Conservation (phyloP, 2,329 filamentous ascomycete genomes). For the Neoarthrinium moseri region DNA sequence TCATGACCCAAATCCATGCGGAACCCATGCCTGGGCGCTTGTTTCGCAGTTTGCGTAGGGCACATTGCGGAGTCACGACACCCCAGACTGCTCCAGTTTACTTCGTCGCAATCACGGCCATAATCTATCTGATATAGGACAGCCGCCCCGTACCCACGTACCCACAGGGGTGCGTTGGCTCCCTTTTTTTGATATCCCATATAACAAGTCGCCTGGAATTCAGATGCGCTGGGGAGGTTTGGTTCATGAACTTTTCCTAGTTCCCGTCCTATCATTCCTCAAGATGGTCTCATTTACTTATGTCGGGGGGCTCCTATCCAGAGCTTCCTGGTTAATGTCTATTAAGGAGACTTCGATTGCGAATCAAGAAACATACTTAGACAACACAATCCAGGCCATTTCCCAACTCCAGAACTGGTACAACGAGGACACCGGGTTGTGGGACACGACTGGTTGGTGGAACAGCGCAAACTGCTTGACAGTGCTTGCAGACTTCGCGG, state of each 20-base stretch:
- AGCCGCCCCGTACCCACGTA: too few species aligned
- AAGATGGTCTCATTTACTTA: slow-evolving; percentile 28
- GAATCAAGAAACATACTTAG: slow-evolving; percentile 20
- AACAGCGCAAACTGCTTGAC: slow-evolving; percentile 60
- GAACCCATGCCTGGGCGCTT: neutral
- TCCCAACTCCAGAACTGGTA: slow-evolving; percentile 52
- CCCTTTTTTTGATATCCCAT: neutral
- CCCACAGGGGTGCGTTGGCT: too few species aligned
- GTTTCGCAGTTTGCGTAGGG: neutral
- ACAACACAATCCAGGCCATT: slow-evolving; percentile 22
- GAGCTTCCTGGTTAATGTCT: slow-evolving; percentile 29
- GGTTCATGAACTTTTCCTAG: neutral
- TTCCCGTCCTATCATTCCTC: neutral
- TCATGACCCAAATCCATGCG: neutral
- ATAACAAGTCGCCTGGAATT: neutral
- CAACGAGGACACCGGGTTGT: slow-evolving; percentile 50
- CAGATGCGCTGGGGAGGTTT: neutral
- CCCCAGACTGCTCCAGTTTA: neutral
- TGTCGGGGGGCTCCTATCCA: slow-evolving; percentile 25
- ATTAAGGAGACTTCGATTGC: slow-evolving; percentile 18
- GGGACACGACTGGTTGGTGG: slow-evolving; percentile 61
- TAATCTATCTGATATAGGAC: too few species aligned
- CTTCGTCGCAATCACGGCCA: neutral
- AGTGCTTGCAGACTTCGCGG: slow-evolving; percentile 42
- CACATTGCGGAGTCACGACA: neutral